Conservation (phyloP, 2,329 filamentous ascomycete genomes). For the Coniella lustricola region DNA sequence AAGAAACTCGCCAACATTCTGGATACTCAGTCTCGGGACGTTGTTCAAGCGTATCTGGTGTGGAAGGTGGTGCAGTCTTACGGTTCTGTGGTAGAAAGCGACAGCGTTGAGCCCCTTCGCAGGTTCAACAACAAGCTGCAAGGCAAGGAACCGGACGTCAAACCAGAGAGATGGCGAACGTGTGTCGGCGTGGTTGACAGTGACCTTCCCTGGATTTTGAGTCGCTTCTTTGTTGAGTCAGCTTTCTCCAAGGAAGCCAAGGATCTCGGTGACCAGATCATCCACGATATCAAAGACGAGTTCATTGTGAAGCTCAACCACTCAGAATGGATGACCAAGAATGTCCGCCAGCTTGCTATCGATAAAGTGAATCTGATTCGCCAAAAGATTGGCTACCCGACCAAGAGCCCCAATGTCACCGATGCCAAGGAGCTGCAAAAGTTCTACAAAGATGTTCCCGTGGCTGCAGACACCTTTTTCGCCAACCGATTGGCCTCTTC, state of each 20-base stretch:
- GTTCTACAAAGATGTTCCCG: slow-evolving; percentile 49
- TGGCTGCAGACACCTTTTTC: slow-evolving; percentile 48
- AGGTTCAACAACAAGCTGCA: slow-evolving; percentile 54
- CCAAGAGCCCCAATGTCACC: slow-evolving; percentile 52
- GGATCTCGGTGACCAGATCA: slow-evolving; percentile 59
- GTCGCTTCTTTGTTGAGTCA: slow-evolving; percentile 63
- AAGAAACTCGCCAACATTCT: slow-evolving; percentile 51
- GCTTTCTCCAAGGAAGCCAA: slow-evolving; percentile 62
- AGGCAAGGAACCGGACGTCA: slow-evolving; percentile 55
- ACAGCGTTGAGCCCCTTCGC: slow-evolving; percentile 51
- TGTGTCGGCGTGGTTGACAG: slow-evolving; percentile 53
- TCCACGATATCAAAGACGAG: slow-evolving; percentile 61
- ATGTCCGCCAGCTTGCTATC: slow-evolving; percentile 51
- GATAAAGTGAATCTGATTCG: slow-evolving; percentile 61
- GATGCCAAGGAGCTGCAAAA: slow-evolving; percentile 46
- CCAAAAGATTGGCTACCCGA: slow-evolving; percentile 63
- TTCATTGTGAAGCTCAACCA: slow-evolving; percentile 54
- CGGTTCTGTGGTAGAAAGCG: slow-evolving; percentile 50
- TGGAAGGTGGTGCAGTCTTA: slow-evolving; percentile 61
- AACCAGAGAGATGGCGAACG: slow-evolving; percentile 58
- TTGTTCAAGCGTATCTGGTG: slow-evolving; percentile 54
- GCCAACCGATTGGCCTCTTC: slow-evolving; percentile 47
- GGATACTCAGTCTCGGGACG: slow-evolving; percentile 38
- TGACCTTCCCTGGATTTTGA: slow-evolving; percentile 58
- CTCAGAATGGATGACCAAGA: slow-evolving; percentile 58